Percentiles rank a stretch among this genome's conserved stretches.
phyloP scores from a whole-genome alignment of 306 rosid genomes.

The Ormosia semicastrata region DNA sequence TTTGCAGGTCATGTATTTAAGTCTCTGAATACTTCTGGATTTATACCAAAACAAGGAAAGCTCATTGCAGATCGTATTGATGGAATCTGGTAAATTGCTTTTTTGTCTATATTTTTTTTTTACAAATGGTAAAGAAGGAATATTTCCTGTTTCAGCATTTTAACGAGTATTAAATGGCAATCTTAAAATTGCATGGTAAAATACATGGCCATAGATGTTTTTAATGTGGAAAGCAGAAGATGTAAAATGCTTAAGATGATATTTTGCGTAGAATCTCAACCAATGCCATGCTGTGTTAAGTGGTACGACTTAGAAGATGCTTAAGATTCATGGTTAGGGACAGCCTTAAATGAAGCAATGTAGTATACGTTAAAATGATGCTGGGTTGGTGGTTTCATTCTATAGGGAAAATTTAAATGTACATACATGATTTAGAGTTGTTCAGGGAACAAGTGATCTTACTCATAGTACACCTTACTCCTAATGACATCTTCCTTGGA shows the following conservation, averaged over 20 bases:
- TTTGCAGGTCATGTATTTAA: constrained; percentile 85
- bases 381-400: not conserved
- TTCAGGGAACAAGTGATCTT: not conserved
- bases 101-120: constrained; percentile 1
- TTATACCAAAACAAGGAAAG: constrained; percentile 89
- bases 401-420: not conserved
- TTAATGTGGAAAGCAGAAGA: constrained; percentile 2
- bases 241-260: constrained; percentile 3
- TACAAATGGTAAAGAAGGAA: not conserved
- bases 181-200: not conserved
- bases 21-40: constrained; percentile 88
- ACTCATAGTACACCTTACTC: not conserved
- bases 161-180: not conserved
- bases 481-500: not conserved
- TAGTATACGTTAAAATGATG: not conserved
- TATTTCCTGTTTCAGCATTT: not conserved
- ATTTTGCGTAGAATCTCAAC: constrained; percentile 10
- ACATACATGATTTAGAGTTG: not conserved
- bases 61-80: constrained; percentile 87
- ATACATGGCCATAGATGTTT: not conserved
- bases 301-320: constrained; percentile 4
- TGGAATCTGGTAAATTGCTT: constrained; percentile 80
- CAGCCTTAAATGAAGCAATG: not conserved
- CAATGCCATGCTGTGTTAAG: not conserved
- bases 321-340: not conserved